Percentiles rank a stretch among this genome's conserved stretches.
These are phyloP conservation scores for Ehretia macrophylla DNA, from an alignment of 257 asterid species.

Conservation along the genomic window DNA sequence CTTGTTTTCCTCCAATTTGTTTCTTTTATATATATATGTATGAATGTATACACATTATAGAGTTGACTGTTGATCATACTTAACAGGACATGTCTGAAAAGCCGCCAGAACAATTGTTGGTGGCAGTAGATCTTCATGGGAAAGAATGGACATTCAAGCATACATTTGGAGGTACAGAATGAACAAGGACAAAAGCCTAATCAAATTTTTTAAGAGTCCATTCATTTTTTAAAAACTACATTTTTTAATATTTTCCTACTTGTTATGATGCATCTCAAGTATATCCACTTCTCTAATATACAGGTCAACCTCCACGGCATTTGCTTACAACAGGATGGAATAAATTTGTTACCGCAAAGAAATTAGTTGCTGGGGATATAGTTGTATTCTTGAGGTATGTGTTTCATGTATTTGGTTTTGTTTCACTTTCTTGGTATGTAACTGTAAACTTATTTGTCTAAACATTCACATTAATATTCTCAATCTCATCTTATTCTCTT, in stretches of 20 bases:
- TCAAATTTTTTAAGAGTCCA: background rate
- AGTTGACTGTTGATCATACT: too few species aligned
- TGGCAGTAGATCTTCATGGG: slow-evolving; percentile 62
- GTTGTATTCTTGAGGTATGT: slow-evolving; percentile 64
- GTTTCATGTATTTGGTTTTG: background rate
- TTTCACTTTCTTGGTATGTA: too few species aligned
- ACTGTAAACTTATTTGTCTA: background rate
- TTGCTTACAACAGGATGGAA: slow-evolving; percentile 81
- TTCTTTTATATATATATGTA: background rate
- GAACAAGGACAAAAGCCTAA: background rate
- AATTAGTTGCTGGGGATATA: slow-evolving; percentile 65
- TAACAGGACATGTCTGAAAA: slow-evolving; percentile 64
- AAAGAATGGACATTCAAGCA: slow-evolving; percentile 70
- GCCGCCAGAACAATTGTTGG: slow-evolving; percentile 55
- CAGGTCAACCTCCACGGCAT: slow-evolving; percentile 80
- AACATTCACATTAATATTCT: background rate
- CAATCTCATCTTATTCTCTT: background rate
- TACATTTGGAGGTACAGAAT: slow-evolving; percentile 48
- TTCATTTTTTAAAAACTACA: too few species aligned
- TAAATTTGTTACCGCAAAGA: slow-evolving; percentile 62
- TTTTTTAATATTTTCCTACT: too few species aligned
- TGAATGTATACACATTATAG: too few species aligned
- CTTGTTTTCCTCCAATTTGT: background rate
- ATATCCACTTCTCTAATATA: background rate
- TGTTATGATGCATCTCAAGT: background rate